A percentile compares a stretch with the other conserved stretches of the same genome.
Evolutionary conservation across 1,139 yeast species (phyloP).

Genomic region (Yamadazyma epiphylla): DNA sequence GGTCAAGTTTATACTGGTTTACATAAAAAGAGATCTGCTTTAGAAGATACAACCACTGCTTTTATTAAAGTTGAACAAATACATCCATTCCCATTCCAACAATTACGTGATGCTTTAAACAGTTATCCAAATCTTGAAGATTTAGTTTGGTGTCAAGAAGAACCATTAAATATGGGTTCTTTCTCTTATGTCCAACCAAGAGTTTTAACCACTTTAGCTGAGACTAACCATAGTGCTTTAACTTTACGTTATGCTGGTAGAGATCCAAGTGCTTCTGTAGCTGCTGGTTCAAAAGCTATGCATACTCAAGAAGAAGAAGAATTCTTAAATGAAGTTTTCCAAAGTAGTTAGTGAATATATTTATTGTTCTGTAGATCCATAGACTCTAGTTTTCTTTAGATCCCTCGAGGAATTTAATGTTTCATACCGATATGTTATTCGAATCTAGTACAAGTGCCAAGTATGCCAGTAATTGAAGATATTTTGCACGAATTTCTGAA

Average conservation of each 20-base stretch:
- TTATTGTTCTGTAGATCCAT: too few species aligned
- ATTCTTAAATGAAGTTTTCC: conserved; percentile 76
- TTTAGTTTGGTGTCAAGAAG: conserved; percentile 97
- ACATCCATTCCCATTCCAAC: conserved; percentile 99
- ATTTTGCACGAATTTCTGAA: too few species aligned
- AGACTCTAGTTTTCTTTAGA: too few species aligned
- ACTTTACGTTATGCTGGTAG: conserved; percentile 89
- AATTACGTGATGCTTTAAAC: conserved; percentile 79
- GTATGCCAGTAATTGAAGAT: too few species aligned
- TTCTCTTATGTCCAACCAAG: conserved; percentile 83
- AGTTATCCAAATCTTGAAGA: conserved; percentile 82
- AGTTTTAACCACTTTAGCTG: conserved; percentile 66
- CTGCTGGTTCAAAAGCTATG: conserved; percentile 92
- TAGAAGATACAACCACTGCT: conserved; percentile 80
- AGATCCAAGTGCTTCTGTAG: conserved; percentile 96
- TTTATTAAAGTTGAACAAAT: conserved; percentile 87
- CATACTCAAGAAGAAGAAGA: conserved; percentile 88
- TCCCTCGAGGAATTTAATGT: too few species aligned
- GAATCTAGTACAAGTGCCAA: too few species aligned
- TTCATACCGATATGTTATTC: too few species aligned
- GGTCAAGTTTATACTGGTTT: conserved; percentile 97
- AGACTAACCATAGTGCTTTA: conserved; percentile 62
- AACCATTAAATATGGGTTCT: conserved; percentile 96
- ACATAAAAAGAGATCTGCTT: conserved; percentile 77
- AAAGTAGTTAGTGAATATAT: too few species aligned